Percentiles rank a stretch among this genome's conserved stretches.
Conservation (phyloP, 1,284 basidiomycete genomes). For the Leccinum pallidistipes region DNA sequence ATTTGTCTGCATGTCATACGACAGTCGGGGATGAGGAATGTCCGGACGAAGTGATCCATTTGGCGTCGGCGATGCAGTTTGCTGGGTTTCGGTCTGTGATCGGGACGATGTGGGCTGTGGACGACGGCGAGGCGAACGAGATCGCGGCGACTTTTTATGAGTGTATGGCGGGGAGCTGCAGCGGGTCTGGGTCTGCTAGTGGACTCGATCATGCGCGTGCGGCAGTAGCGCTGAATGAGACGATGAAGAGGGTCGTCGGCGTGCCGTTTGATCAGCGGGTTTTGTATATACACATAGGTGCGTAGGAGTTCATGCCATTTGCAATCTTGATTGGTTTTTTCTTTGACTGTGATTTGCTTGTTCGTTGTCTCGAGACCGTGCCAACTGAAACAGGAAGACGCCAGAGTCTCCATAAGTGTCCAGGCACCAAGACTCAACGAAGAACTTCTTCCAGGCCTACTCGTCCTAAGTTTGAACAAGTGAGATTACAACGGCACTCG, state of each 20-base stretch:
- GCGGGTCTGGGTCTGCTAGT: neutral
- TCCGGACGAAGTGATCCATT: neutral
- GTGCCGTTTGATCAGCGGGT: neutral
- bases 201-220: neutral
- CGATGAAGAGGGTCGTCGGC: neutral
- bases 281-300: neutral
- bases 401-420: too few relatives aligned
- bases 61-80: neutral
- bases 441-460: too few relatives aligned
- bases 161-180: neutral
- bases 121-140: neutral
- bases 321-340: too few relatives aligned
- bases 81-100: neutral
- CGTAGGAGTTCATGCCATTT: neutral
- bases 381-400: too few relatives aligned
- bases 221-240: neutral
- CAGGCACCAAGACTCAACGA: too few relatives aligned
- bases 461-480: too few relatives aligned
- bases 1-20: neutral
- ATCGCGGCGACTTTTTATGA: neutral
- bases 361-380: too few relatives aligned
- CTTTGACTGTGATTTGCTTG: too few relatives aligned
- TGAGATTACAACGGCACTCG: too few relatives aligned
- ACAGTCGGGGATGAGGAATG: neutral
- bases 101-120: neutral